These are phyloP conservation scores for Leishmania turanica DNA, from an alignment of 208 protist genomes.

Conservation along the genomic window DNA sequence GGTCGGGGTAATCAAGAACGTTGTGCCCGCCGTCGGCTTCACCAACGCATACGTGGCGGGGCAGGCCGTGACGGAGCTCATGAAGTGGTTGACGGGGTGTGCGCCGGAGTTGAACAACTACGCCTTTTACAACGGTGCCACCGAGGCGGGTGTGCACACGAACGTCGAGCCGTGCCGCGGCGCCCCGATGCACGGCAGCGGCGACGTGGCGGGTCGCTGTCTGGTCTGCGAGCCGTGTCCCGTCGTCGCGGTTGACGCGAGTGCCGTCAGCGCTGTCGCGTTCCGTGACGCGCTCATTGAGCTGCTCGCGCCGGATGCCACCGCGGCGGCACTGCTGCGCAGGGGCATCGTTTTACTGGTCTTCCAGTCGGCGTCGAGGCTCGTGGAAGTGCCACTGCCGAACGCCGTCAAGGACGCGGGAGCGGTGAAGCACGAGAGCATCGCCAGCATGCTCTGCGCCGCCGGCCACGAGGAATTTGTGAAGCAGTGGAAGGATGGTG, in stretches of 20 bases:
- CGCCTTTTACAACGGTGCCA: conserved; percentile 92
- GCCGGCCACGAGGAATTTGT: conserved; percentile 18
- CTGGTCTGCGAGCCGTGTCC: conserved; percentile 66
- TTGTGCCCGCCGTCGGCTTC: conserved; percentile 98
- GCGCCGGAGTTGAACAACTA: conserved; percentile 91
- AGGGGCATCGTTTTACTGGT: conserved; percentile 12
- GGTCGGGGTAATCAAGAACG: conserved; percentile 97
- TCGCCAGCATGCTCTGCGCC: conserved; percentile 3
- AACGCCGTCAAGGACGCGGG: neutral
- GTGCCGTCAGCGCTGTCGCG: conserved; percentile 18
- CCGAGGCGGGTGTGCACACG: conserved; percentile 32
- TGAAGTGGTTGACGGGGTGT: conserved; percentile 93
- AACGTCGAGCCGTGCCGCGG: conserved; percentile 27
- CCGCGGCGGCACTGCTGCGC: conserved; percentile 4
- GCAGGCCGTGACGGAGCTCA: conserved; percentile 90
- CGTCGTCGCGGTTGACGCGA: conserved; percentile 29
- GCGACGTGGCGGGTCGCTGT: conserved; percentile 34
- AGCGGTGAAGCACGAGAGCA: neutral
- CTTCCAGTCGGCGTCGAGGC: conserved; percentile 5
- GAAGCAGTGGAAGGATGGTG: conserved; percentile 4
- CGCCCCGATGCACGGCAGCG: conserved; percentile 18
- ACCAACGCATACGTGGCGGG: conserved; percentile 98
- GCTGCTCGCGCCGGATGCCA: conserved; percentile 3
- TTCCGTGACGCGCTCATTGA: conserved; percentile 28
- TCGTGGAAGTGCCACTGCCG: conserved; percentile 17